phyloP scores from a whole-genome alignment of 257 asterid genomes.

The Solanum chiquidenum region DNA sequence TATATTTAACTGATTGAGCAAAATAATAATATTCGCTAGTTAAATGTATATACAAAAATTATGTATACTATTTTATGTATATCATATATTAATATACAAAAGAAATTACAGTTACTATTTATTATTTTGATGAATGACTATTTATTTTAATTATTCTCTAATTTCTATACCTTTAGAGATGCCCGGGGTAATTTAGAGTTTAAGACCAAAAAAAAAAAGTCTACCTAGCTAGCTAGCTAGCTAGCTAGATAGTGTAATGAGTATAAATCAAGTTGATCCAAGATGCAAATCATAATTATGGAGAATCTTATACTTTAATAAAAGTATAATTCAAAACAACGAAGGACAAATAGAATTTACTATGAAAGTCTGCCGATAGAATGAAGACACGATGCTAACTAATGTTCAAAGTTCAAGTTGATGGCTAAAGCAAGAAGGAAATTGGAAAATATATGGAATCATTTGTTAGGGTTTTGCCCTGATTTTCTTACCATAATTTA shows the following conservation, averaged over 20 bases:
- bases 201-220: background rate
- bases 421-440: background rate
- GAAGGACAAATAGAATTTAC: background rate
- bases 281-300: background rate
- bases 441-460: background rate
- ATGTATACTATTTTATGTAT: background rate
- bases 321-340: background rate
- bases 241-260: background rate
- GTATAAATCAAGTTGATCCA: background rate
- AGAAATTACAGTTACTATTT: background rate
- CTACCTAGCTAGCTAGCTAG: background rate
- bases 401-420: background rate
- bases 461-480: no score
- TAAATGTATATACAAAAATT: background rate
- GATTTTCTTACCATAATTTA: no score
- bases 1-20: no score
- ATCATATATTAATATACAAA: background rate
- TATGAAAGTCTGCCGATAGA: background rate
- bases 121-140: background rate
- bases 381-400: background rate
- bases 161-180: background rate
- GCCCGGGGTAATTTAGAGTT: background rate
- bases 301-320: background rate
- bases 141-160: background rate
- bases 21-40: background rate